Conservation (phyloP, 352 stramenopile species). For the Pythium sp. region DNA sequence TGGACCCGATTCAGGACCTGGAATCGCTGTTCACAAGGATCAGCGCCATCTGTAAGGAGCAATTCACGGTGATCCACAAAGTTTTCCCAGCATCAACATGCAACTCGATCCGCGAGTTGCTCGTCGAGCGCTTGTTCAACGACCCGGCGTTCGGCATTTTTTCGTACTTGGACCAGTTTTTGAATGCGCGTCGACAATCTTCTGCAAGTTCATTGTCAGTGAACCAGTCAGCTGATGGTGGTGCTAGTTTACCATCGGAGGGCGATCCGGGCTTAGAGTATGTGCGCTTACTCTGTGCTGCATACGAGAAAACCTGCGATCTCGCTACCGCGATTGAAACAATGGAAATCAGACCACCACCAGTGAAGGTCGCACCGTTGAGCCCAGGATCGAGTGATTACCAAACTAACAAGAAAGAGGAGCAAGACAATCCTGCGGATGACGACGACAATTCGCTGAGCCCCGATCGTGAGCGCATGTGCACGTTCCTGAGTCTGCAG, state of each 20-base stretch:
- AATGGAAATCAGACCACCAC: slow-evolving; percentile 21
- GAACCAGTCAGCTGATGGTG: background rate
- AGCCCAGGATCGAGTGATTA: background rate
- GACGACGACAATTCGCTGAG: slow-evolving; percentile 3
- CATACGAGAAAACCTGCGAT: slow-evolving; percentile 62
- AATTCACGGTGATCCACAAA: slow-evolving; percentile 62
- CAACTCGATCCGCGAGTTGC: slow-evolving; percentile 54
- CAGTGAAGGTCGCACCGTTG: background rate
- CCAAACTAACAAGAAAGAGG: background rate
- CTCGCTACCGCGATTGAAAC: slow-evolving; percentile 50
- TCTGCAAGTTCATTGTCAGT: slow-evolving; percentile 8
- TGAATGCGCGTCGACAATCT: slow-evolving; percentile 35
- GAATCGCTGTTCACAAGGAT: slow-evolving; percentile 61
- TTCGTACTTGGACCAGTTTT: slow-evolving; percentile 67
- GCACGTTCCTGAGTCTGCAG: slow-evolving; percentile 66
- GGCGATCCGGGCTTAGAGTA: slow-evolving; percentile 42
- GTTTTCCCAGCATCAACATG: slow-evolving; percentile 49
- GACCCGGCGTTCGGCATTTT: slow-evolving; percentile 79
- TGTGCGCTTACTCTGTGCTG: slow-evolving; percentile 51
- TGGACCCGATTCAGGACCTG: slow-evolving; percentile 66
- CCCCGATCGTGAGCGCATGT: slow-evolving; percentile 43
- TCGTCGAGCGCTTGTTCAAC: slow-evolving; percentile 74
- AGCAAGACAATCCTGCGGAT: background rate
- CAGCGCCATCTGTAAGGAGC: slow-evolving; percentile 54
- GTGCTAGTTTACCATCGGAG: background rate